Evolutionary conservation across 2,329 filamentous ascomycete species (phyloP), one percentile per base, ranked within the genome.

Genomic region (Colletotrichum sp.): DNA sequence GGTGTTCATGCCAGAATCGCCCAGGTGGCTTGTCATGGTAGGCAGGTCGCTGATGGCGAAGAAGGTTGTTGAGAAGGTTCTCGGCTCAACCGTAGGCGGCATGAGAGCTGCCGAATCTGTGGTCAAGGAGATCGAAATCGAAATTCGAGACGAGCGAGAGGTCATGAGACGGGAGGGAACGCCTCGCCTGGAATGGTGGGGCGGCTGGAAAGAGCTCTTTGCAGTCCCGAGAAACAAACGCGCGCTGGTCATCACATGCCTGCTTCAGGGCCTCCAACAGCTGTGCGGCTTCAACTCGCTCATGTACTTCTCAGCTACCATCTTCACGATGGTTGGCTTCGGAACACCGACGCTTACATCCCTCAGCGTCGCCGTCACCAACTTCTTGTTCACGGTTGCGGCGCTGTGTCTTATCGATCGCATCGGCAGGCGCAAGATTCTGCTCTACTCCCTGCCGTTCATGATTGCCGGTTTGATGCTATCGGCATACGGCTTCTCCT

Each of bases 281-380:
- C 89, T 98, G 1, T 97, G 95, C 80, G 96, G 95, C 2, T 97
- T 97, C 60, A 98, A 98, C 86, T 96, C 94, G 13, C 88, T 98
- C 34, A 98, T 98, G 95, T 98, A 98, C 85, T 98, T 95, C 82
- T 95, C 94, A 1, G 94, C 94, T 6, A 96, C 94, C 9, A 95
- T 96, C 34, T 96, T 96, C 82, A 90, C 91, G 4, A 89, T 95
- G 36, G 90, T 98, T 1, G 94, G 94, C 1, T 98, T 98, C 82
- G 89, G 90, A 57, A 94, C 92, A 71, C 95, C 95, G 7, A 97
- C 95, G 0, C 89, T 96, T 66, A 95, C 94, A 2, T 95, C 95
- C 1, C 90, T 98, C 75, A 93, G 92, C 4, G 94, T 98, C 16
- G 95, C 95, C 0, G 89, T 93, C 73, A 97, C 96, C 63, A 98